Evolutionary conservation across 2,329 filamentous ascomycete genomes (phyloP), one percentile per base, ranked within the genome.

Genomic region (Periglandula ipomoeae): DNA sequence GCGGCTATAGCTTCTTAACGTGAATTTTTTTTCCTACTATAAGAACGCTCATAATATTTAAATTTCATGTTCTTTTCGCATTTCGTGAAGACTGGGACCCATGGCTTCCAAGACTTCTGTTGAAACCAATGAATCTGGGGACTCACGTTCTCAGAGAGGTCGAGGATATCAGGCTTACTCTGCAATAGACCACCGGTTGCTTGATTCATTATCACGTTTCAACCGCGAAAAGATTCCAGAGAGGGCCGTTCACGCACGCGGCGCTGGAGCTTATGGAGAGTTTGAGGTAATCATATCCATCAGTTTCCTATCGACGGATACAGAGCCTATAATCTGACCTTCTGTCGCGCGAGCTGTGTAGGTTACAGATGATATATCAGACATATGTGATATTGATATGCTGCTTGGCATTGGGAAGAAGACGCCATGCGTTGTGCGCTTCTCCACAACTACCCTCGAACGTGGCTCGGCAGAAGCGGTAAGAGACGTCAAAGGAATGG

Each of bases 381-480:
- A 82, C 54, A 58, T 81, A 46, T 81, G 75, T 13, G 53, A 52
- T n/a, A 76, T 78, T 23, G 69, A 71, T 39, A 78, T 82, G 54
- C 65, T 83, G 10, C 73, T 61, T 43, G 62, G 62, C 2, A 60
- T 76, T 19, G 78, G 78, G 6, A 80, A 76, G 56, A 78, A 76
- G 59, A 66, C 63, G 46, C 68, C 79, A 0, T 68, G 79, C 4
- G 84, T 86, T 47, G 67, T 80, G 9, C 79, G 84, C 19, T 84
- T 87, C 60, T 87, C 82, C 0, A 87, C 83, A 6, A 84, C 88
- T 11, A 79, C 81, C n/a, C 81, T 81, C 5, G 82, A 76, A 40
- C 72, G 78, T 17, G 84, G 84, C 26, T 83, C 79, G 52, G 74
- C 80, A 1, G 84, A 88, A 55, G 81, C 80, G 0, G 79, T 78